Base-by-base conservation (phyloP, 2,329 filamentous ascomycete species). In the Cordyceps javanica region DNA sequence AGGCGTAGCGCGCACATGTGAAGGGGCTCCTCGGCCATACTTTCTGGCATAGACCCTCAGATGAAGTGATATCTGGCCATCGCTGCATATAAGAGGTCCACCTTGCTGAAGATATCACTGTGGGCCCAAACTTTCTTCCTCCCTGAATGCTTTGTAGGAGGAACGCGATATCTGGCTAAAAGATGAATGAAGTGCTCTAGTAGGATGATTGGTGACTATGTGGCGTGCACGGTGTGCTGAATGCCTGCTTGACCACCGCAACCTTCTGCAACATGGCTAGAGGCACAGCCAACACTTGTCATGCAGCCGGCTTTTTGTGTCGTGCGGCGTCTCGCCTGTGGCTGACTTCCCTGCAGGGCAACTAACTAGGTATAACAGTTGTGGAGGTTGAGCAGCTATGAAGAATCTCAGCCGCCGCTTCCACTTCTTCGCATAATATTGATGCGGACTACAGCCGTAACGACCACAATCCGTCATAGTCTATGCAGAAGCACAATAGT, bases 351-450 rank as follows among this genome's bases (percentile, higher is more conserved):
- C 9, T 28, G 36, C 26, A 23, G n/a, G n/a, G n/a, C n/a, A n/a
- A n/a, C n/a, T n/a, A n/a, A n/a, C n/a, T n/a, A n/a, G n/a, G n/a
- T n/a, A n/a, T 46, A 14, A 14, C 10, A 11, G 21, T 23, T n/a
- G 21, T 23, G 41, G 19, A 44, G 2, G 30, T 32, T 32, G 30
- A 11, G 9, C 16, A 11, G 36, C 21, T 38, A 5, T 19, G n/a
- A n/a, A n/a, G n/a, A n/a, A n/a, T n/a, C n/a, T n/a, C n/a, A n/a
- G n/a, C 41, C 42, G 41, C 32, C 19, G 53, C 21, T 38, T 11
- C 53, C 41, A 28, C 42, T 39, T 10, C 23, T 39, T 25, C 34
- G 53, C 53, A 55, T 46, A 55, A 38, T 55, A 55, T 55, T 55
- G 53, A 48, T 48, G 53, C 53, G 48, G 53, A 48, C 23, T 34